Base-by-base conservation (phyloP, 495 filamentous ascomycete species). In the Penicillium maclennaniae region DNA sequence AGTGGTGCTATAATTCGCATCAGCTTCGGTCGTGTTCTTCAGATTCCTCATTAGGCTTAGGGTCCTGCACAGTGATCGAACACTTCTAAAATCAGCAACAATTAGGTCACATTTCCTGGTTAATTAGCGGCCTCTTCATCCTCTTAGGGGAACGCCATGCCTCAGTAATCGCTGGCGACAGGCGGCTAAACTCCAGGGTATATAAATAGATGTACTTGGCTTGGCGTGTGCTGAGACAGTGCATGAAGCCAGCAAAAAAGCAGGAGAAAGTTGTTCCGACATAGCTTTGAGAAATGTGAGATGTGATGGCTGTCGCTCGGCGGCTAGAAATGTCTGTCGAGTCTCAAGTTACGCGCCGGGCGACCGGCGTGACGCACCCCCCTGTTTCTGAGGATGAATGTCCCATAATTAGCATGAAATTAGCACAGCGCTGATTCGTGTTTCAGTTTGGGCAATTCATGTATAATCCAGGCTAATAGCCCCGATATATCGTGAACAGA, bases 1-100 rank as follows among this genome's bases (percentile, higher is more conserved):
- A 69, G 43, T 68, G 72, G 71, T 75, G 59, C 72, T 75, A 72
- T 70, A 73, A 66, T 73, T 72, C 67, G 70, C 70, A 69, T 65
- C 61, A 55, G 53, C 59, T 59, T 54, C 51, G 51, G 53, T 36
- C 28, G 31, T 31, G 38, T 61, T 68, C 65, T 62, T 70, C 67
- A 69, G 63, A 68, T 69, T n/a, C 50, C 61, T 19, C 41, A 36
- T 47, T 64, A 17, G 53, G 60, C 48, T 55, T 63, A 67, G 67
- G 48, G 51, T 55, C 58, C 47, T 68, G 60, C 59, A 67, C 36
- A 43, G 45, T 47, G 48, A 53, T 52, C 47, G 49, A 51, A 50
- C 54, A 51, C 53, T 67, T 71, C 69, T 73, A 70, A 66, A 70
- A 67, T 68, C 66, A 66, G 70, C 57, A 75, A 66, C 68, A 65